Conservation (phyloP, 2,329 filamentous ascomycete species). For the Pyricularia sp. region DNA sequence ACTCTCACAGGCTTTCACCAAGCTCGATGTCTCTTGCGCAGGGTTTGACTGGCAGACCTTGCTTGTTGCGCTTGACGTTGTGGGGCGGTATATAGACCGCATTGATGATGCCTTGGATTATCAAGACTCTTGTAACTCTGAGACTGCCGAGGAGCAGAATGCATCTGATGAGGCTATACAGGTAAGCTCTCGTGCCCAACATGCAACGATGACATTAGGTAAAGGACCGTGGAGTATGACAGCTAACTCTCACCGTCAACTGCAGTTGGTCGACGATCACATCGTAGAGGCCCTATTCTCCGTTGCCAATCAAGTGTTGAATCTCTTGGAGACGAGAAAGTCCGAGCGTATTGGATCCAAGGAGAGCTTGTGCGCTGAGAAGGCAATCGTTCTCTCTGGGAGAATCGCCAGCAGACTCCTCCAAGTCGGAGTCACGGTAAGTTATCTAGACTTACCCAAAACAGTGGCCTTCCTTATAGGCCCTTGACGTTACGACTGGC, state of each 20-base stretch:
- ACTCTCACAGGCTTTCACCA: conserved; percentile 40
- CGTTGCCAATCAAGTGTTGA: conserved; percentile 20
- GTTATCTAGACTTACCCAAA: background rate
- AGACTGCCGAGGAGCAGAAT: conserved; percentile 15
- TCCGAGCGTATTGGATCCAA: conserved; percentile 12
- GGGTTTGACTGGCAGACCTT: conserved; percentile 41
- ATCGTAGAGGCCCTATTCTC: conserved; percentile 36
- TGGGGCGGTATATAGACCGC: conserved; percentile 35
- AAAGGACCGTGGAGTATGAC: background rate
- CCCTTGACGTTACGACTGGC: background rate
- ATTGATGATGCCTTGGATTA: conserved; percentile 31
- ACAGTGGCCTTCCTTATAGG: background rate
- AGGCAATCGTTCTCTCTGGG: conserved; percentile 33
- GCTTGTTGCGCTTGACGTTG: conserved; percentile 31
- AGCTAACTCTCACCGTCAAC: conserved; percentile 7
- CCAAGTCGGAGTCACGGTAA: conserved; percentile 26
- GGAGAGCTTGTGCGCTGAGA: conserved; percentile 27
- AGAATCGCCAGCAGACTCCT: conserved; percentile 35
- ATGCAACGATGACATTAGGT: background rate
- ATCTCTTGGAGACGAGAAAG: background rate
- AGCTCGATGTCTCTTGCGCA: conserved; percentile 30
- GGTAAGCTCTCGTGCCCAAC: conserved; percentile 15
- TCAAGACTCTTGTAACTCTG: conserved; percentile 25
- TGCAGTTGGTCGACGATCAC: conserved; percentile 34
- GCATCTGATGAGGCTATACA: conserved; percentile 39